A percentile compares a stretch with the other conserved stretches of the same genome.
phyloP scores from a whole-genome alignment of 352 stramenopile species.

The Pythium dissotocum region DNA sequence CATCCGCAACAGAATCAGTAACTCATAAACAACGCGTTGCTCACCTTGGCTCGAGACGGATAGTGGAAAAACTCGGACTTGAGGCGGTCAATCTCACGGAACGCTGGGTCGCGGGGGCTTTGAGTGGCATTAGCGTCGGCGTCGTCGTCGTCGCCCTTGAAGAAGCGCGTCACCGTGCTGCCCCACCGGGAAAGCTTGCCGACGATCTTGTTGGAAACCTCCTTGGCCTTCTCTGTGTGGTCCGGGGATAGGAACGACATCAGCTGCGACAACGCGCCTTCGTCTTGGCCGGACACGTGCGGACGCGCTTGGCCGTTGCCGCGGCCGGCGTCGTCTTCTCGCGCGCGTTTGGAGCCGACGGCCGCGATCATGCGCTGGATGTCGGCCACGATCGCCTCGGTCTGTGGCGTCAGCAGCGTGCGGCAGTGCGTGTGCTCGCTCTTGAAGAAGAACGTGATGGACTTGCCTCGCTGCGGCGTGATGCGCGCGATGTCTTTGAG shows the following conservation, averaged over 20 bases:
- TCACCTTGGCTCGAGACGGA: conserved; percentile 64
- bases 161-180: conserved; percentile 59
- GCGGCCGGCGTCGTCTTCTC: conserved; percentile 31
- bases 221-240: conserved; percentile 76
- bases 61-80: conserved; percentile 72
- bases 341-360: conserved; percentile 39
- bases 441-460: conserved; percentile 83
- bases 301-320: conserved; percentile 14
- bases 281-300: not conserved
- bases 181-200: conserved; percentile 67
- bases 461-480: conserved; percentile 74
- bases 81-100: conserved; percentile 53
- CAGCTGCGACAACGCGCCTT: conserved; percentile 49
- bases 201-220: conserved; percentile 83
- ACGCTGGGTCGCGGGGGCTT: conserved; percentile 12
- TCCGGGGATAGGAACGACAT: conserved; percentile 68
- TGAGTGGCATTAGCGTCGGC: not conserved
- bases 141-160: conserved; percentile 66
- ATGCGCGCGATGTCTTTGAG: conserved; percentile 73
- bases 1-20: not conserved
- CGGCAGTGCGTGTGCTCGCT: conserved; percentile 54
- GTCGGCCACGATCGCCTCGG: conserved; percentile 66
- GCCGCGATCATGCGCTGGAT: conserved; percentile 68
- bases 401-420: conserved; percentile 72
- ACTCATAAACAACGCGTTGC: not conserved